Conservation (phyloP, 345 rosid genomes). For the Camelina hispida region DNA sequence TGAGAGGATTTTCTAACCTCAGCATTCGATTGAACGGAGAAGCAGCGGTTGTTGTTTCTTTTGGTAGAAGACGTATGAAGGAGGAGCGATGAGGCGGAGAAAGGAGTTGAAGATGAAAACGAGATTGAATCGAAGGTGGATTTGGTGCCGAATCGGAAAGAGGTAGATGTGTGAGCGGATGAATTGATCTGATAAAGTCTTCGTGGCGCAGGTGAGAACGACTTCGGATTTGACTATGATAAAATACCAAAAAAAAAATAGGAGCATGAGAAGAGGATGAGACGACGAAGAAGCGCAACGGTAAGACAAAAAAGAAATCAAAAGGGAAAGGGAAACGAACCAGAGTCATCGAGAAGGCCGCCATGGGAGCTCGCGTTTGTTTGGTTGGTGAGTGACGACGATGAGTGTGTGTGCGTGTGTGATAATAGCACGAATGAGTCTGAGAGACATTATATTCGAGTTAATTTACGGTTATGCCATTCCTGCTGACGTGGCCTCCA, state of each 20-base stretch:
- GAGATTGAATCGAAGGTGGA: constrained; percentile 39
- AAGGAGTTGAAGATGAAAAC: constrained; percentile 47
- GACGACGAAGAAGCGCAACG: neutral
- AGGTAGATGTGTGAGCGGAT: constrained; percentile 38
- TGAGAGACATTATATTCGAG: neutral
- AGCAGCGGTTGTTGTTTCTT: constrained; percentile 42
- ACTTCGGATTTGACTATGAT: constrained; percentile 63
- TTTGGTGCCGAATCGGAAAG: constrained; percentile 40
- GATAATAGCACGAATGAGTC: constrained; percentile 19
- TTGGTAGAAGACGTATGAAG: constrained; percentile 48
- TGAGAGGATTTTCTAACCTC: constrained; percentile 58
- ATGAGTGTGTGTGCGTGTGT: constrained; percentile 25
- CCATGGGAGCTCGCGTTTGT: constrained; percentile 58
- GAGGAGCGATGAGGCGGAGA: constrained; percentile 50
- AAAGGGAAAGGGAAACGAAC: constrained; percentile 38
- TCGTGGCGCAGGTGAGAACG: constrained; percentile 51
- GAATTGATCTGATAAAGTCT: constrained; percentile 43
- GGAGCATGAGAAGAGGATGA: neutral
- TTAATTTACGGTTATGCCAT: constrained; percentile 19
- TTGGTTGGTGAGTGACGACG: constrained; percentile 48
- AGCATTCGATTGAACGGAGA: constrained; percentile 62
- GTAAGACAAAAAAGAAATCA: neutral
- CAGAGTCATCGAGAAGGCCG: constrained; percentile 58
- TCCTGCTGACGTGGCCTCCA: neutral
- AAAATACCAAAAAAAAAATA: neutral